Evolutionary conservation across 805 yeast species (phyloP).

Genomic region (Lachancea meyersii): DNA sequence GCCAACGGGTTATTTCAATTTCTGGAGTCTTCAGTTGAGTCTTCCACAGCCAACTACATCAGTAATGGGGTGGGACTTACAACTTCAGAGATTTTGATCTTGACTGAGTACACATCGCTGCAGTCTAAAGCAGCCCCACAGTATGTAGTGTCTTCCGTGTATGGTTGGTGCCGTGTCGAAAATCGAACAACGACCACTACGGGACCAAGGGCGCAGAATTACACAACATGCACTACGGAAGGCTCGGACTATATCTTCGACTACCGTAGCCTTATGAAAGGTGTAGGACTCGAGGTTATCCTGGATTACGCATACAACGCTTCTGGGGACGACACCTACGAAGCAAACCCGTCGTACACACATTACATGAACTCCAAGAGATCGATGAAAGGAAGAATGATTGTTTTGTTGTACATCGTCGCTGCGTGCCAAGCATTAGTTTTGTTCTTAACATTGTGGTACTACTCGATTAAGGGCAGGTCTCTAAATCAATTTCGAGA

Average conservation of each 20-base stretch:
- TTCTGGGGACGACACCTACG: conserved; percentile 5
- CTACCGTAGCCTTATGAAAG: conserved; percentile 22
- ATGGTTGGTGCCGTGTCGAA: conserved; percentile 23
- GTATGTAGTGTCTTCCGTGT: conserved; percentile 21
- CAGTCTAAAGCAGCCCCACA: conserved; percentile 26
- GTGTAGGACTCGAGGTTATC: conserved; percentile 26
- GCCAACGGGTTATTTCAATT: conserved; percentile 23
- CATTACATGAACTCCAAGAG: conserved; percentile 12
- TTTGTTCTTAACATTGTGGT: conserved; percentile 19
- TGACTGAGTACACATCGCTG: conserved; percentile 24
- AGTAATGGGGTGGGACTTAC: conserved; percentile 30
- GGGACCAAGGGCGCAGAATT: conserved; percentile 8
- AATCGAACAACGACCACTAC: conserved; percentile 9
- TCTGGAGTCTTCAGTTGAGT: conserved; percentile 21
- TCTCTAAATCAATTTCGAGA: conserved; percentile 19
- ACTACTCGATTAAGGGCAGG: conserved; percentile 25
- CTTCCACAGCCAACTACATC: conserved; percentile 19
- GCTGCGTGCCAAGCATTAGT: conserved; percentile 12
- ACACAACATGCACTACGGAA: conserved; percentile 12
- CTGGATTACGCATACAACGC: conserved; percentile 27
- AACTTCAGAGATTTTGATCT: conserved; percentile 26
- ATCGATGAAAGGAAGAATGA: conserved; percentile 15
- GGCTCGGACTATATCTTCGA: conserved; percentile 24
- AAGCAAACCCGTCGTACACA: conserved; percentile 10
- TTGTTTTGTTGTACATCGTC: conserved; percentile 17